phyloP scores from a whole-genome alignment of 257 asterid species.

The Gentiana macrophylla region DNA sequence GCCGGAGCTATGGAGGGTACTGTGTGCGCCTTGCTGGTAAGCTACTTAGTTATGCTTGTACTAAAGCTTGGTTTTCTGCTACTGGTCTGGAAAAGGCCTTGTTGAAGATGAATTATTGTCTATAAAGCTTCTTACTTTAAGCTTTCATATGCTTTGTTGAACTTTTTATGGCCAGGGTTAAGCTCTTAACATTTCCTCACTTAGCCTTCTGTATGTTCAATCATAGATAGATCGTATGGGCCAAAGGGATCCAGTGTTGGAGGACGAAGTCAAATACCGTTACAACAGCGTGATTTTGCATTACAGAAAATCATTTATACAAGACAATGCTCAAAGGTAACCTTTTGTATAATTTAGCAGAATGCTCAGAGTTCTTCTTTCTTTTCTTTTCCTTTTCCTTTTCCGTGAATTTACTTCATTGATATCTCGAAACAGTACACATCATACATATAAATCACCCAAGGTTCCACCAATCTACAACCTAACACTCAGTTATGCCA shows the following conservation, averaged over 20 bases:
- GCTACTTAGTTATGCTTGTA: slow-evolving; percentile 9
- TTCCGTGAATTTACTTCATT: too few relatives aligned
- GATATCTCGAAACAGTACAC: too few relatives aligned
- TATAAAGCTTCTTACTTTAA: background rate
- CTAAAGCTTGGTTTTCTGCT: too few relatives aligned
- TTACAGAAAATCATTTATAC: slow-evolving; percentile 92
- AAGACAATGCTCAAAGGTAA: slow-evolving; percentile 98
- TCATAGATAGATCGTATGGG: slow-evolving; percentile 81
- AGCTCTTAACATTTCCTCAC: slow-evolving; percentile 5
- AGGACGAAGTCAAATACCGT: slow-evolving; percentile 86
- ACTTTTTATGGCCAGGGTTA: slow-evolving; percentile 1
- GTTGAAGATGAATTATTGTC: too few relatives aligned
- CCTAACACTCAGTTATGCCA: too few relatives aligned
- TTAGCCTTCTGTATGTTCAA: slow-evolving; percentile 7
- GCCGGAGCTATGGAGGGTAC: slow-evolving; percentile 99
- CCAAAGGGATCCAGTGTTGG: slow-evolving; percentile 69
- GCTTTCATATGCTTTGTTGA: background rate
- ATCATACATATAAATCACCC: too few relatives aligned
- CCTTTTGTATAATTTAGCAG: slow-evolving; percentile 7
- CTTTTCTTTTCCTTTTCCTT: too few relatives aligned
- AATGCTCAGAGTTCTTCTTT: background rate
- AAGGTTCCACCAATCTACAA: too few relatives aligned
- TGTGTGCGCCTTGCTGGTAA: slow-evolving; percentile 92
- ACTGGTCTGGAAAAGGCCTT: too few relatives aligned
- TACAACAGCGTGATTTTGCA: slow-evolving; percentile 84